A percentile compares a stretch with the other conserved stretches of the same genome.
phyloP scores from a whole-genome alignment of 257 asterid species.

The Dorcoceras hygrometricum region DNA sequence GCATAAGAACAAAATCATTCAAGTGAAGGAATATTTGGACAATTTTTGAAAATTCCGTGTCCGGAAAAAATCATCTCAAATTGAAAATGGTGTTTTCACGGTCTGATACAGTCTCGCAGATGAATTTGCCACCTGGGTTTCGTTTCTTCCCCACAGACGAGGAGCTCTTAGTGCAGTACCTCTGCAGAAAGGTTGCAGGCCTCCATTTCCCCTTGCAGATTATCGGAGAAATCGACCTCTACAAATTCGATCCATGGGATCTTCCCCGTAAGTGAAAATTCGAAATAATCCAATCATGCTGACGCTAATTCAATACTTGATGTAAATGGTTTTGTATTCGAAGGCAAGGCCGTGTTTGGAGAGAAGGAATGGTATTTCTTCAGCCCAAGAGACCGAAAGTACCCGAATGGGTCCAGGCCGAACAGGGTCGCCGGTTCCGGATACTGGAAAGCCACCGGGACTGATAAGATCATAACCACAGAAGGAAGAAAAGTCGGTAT shows the following conservation, averaged over 20 bases:
- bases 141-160: constrained; percentile 56
- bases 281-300: not conserved
- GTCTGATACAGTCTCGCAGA: constrained; percentile 38
- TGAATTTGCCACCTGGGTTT: constrained; percentile 54
- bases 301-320: not conserved
- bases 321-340: not conserved
- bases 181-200: constrained; percentile 44
- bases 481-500: constrained; percentile 47
- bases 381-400: constrained; percentile 50
- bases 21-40: not conserved
- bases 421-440: constrained; percentile 53
- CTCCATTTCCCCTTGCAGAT: constrained; percentile 35
- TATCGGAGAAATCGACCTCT: constrained; percentile 45
- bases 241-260: constrained; percentile 52
- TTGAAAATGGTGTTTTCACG: constrained; percentile 33
- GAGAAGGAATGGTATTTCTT: constrained; percentile 59
- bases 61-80: too few species aligned
- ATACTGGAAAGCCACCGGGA: constrained; percentile 59
- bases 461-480: constrained; percentile 37
- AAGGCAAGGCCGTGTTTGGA: constrained; percentile 51
- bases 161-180: constrained; percentile 46
- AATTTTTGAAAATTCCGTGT: too few species aligned
- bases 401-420: constrained; percentile 55
- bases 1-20: not conserved
- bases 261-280: constrained; percentile 39